Base-by-base conservation (phyloP, 2,329 filamentous ascomycete species). In the Pseudopyrenochaeta lycopersici region DNA sequence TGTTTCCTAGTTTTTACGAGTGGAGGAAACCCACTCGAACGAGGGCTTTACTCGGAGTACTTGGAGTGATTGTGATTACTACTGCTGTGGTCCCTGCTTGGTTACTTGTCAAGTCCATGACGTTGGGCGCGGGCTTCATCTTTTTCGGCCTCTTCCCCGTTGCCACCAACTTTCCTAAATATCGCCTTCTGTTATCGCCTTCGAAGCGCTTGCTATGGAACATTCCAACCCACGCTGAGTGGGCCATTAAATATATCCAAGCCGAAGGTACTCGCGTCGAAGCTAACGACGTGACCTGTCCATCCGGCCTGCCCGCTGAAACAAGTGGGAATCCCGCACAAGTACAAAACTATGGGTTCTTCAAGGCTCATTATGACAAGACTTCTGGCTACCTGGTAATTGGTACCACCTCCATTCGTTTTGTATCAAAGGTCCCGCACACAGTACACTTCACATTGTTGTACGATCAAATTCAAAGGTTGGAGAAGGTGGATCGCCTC, bases 101-200 rank as follows among this genome's bases (percentile, higher is more conserved):
- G 60, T 64, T 75, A 1, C 53, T 72, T 1, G 46, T 73, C 49
- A 76, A 74, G 32, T 36, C 58, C 4, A 56, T 58, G 14, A 72
- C 68, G 10, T 66, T 76, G 18, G 41, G 53, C 4, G 27, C 63
- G 7, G 75, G 74, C 2, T 17, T 74, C 7, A 57, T 58, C 0
- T 75, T 73, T 56, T 77, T 77, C 45, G 60, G 60, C 3, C 64
- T 71, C n/a, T 76, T 70, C 46, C 75, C 74, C 2, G 56, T 77
- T 6, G 65, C 68, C 7, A 67, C 60, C 14, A 66, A 69, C 4
- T 70, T 72, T 33, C 73, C 73, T 1, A 60, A 71, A 20, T 77
- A 77, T 46, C 63, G 74, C 6, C 67, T 77, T 0, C 54, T 77
- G 3, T 68, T 73, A 1, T 76, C 74, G 10, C 72, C 70, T 1